Conservation (phyloP, 1,139 yeast genomes). For the Magnusiomyces sp. region DNA sequence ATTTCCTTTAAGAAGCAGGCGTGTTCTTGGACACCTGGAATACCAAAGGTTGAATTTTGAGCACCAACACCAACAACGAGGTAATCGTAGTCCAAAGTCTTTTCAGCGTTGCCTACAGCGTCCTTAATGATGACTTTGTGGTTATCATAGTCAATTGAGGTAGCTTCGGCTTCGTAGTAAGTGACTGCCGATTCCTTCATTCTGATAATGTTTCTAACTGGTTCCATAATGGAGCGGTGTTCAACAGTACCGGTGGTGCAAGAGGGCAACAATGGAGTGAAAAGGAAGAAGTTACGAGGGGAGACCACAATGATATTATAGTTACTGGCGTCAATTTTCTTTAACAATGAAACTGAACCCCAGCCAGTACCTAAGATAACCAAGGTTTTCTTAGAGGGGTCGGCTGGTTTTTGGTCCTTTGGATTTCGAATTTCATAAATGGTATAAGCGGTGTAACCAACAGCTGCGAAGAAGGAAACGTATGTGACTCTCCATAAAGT, state of each 20-base stretch:
- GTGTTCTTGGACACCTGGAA: conserved; percentile 85
- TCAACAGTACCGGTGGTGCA: conserved; percentile 93
- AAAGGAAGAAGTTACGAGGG: conserved; percentile 89
- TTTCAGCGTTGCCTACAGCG: conserved; percentile 26
- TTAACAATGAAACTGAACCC: conserved; percentile 54
- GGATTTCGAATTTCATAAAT: conserved; percentile 34
- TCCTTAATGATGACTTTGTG: conserved; percentile 52
- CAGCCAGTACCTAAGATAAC: conserved; percentile 92
- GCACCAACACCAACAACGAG: conserved; percentile 89
- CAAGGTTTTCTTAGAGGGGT: conserved; percentile 68
- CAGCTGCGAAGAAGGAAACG: conserved; percentile 25
- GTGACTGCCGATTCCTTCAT: conserved; percentile 70
- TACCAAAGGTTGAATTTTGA: conserved; percentile 84
- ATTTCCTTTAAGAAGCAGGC: conserved; percentile 83
- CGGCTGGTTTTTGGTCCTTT: conserved; percentile 29
- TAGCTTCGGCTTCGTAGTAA: conserved; percentile 88
- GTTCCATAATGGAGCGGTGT: conserved; percentile 81
- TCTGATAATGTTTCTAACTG: conserved; percentile 67
- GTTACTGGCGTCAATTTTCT: conserved; percentile 74
- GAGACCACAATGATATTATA: conserved; percentile 86
- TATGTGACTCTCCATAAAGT: conserved; percentile 30
- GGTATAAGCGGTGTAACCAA: conserved; percentile 28
- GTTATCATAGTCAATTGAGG: conserved; percentile 61
- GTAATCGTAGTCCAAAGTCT: conserved; percentile 51
- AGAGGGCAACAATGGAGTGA: conserved; percentile 89